Base-by-base conservation (phyloP, 192 early-diverging fungal species). In the Gryganskiella cystojenkinii region DNA sequence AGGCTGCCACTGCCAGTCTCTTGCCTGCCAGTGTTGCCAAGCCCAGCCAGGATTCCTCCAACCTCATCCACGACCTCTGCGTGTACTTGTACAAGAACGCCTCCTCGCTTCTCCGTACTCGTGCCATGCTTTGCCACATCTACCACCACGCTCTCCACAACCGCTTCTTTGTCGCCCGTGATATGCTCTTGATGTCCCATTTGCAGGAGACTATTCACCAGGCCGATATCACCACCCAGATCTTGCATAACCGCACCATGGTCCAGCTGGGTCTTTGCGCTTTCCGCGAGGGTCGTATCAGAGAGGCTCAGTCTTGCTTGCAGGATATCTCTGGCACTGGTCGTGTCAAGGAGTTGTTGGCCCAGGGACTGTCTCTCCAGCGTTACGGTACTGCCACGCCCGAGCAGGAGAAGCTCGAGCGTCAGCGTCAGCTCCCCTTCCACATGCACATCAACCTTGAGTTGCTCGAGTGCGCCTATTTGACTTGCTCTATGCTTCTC, bases 371-470 rank as follows among this genome's bases (percentile, higher is more conserved):
- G 28, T 82, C 81, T 44, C 71, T 69, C 44, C 90, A 91, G 80
- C 88, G 89, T 69, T 90, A 86, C 65, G 87, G 87, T 52, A 92
- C 95, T 83, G 85, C 91, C 67, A 92, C 96, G 33, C 88, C 93
- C 0, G 96, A 96, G 70, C 91, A 95, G 69, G 97, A 98, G 81
- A 87, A 91, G 65, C 87, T 95, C 33, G 95, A 97, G 80, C 92
- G 94, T 78, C 93, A 92, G 83, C 87, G 97, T 62, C 96, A 97
- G 87, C 85, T 99, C 74, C 97, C 97, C 31, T 99, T 99, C 93
- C 97, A 99, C 86, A 96, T 98, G 92, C 95, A 97, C 86, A 96
- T 99, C 82, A 99, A 99, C 85, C 81, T 99, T 56, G 97, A 99
- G 84, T 89, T 99, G 27, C 84, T 99, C 40, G 97, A 99, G 85